Evolutionary conservation across 2,329 filamentous ascomycete genomes (phyloP), one percentile per base, ranked within the genome.

Genomic region (Canariomyces notabilis): DNA sequence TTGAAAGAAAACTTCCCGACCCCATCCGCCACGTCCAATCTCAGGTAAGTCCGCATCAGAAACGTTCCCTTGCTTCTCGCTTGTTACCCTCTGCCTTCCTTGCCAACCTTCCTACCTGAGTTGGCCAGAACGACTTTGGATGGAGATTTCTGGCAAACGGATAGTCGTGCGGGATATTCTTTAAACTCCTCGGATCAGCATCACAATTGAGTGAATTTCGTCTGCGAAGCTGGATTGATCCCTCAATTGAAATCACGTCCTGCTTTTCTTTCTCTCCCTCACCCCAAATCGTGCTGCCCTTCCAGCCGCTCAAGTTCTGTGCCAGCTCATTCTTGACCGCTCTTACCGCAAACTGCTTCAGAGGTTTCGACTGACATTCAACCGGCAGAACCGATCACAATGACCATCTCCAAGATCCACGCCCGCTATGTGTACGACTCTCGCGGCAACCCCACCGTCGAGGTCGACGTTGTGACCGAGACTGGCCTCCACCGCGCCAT

Each of bases 391-490:
- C 16, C 44, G 39, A 38, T 22, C 73, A 90, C 67, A 59, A 98
- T 98, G 93, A 76, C 87, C 65, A 88, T 93, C 73, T 82, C 83
- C 71, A 91, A 90, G 79, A 80, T 93, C 68, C 86, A 90, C 80
- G 87, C 87, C 67, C 87, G 93, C 68, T 90, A 85, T 66, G 89
- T 98, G 77, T 98, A 91, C 82, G 93, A 98, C 82, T 97, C 93
- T 71, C 91, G 93, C 68, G 82, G 82, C 69, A 98, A 98, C 84
- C 93, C 93, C 65, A 98, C 93, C 68, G 91, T 96, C 66, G 91
- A 97, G 80, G 91, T 97, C 64, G 91, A 96, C 70, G 82, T 96
- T 62, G 86, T 95, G 74, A 96, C 90, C 62, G 89, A 95, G 77
- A 94, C 87, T 63, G 91, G 91, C 66, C 84, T 97, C 56, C 90